Base-by-base conservation (phyloP, 176 grass and related monocot species). In the Echinochloa phyllopogon region DNA sequence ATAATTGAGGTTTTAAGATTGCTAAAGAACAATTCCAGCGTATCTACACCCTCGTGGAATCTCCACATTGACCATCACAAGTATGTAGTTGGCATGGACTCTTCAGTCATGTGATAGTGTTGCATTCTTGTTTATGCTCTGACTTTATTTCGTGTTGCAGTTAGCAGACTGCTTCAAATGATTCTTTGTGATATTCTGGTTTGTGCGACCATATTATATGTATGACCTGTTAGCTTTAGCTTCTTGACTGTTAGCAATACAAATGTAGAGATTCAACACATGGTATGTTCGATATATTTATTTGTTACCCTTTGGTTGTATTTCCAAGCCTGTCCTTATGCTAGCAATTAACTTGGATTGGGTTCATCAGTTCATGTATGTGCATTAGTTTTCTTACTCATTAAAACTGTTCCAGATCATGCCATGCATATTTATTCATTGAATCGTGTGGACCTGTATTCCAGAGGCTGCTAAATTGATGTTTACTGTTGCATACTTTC, bases 341-440 rank as follows among this genome's bases (percentile, higher is more conserved):
- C 67, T 71, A 47, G n/a, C 12, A n/a, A 23, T 23, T 43, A 43
- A 69, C 40, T 44, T 69, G 40, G 44, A 69, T n/a, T 24, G 67
- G 6, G 10, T 23, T 69, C 41, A 69, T 69, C 10, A 14, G 20
- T 23, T 69, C 41, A 69, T 69, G 20, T 13, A 39, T 13, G 9
- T 49, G 29, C 25, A 15, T 44, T 88, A 17, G 25, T 29, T 51
- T 16, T 51, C 53, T 53, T 56, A n/a, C 57, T 38, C 1, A 21
- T 39, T 18, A 59, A 62, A 62, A 52, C 61, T 77, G 48, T 17
- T 88, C 78, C 17, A 71, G 56, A 57, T 60, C 55, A 64, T 57
- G 12, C 21, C 67, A 72, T 4, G 8, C 69, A 56, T 83, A 24
- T 88, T 63, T 62, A 63, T 76, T 78, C 24, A 47, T 18, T 51